phyloP scores from a whole-genome alignment of 2,329 filamentous ascomycete genomes.

The Zasmidium citrigriseum region DNA sequence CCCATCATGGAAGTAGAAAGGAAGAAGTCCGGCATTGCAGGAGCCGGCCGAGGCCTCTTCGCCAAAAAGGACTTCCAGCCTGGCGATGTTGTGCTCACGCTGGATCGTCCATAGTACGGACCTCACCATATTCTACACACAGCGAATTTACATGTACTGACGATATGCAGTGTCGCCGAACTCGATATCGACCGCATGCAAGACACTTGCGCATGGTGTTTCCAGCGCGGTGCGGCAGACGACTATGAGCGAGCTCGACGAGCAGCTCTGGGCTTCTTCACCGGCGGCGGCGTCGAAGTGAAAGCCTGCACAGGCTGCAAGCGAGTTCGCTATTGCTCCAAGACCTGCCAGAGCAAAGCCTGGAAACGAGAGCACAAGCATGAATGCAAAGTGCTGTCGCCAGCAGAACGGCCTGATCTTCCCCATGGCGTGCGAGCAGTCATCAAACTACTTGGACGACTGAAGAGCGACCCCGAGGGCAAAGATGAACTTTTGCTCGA shows the following conservation, averaged over 20 bases:
- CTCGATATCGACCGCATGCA: slow-evolving; percentile 54
- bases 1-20: slow-evolving; percentile 25
- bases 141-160: not conserved
- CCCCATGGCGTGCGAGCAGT: slow-evolving; percentile 59
- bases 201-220: slow-evolving; percentile 61
- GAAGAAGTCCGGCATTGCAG: slow-evolving; percentile 24
- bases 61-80: slow-evolving; percentile 49
- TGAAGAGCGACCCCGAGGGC: slow-evolving; percentile 26
- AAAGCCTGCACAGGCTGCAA: slow-evolving; percentile 60
- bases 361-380: slow-evolving; percentile 62
- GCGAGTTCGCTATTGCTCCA: slow-evolving; percentile 61
- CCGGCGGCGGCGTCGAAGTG: slow-evolving; percentile 36
- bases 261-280: slow-evolving; percentile 33
- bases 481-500: slow-evolving; percentile 26
- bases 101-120: slow-evolving; percentile 51
- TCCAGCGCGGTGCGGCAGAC: slow-evolving; percentile 34
- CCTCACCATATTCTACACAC: not conserved
- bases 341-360: slow-evolving; percentile 59
- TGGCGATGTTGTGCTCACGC: slow-evolving; percentile 51
- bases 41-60: slow-evolving; percentile 57
- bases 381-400: slow-evolving; percentile 58
- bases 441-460: slow-evolving; percentile 51
- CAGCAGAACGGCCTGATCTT: slow-evolving; percentile 42
- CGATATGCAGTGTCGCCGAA: slow-evolving; percentile 44
- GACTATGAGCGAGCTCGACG: slow-evolving; percentile 20